Conservation (phyloP, 2,329 filamentous ascomycete species). For the Pseudogymnoascus sp. region DNA sequence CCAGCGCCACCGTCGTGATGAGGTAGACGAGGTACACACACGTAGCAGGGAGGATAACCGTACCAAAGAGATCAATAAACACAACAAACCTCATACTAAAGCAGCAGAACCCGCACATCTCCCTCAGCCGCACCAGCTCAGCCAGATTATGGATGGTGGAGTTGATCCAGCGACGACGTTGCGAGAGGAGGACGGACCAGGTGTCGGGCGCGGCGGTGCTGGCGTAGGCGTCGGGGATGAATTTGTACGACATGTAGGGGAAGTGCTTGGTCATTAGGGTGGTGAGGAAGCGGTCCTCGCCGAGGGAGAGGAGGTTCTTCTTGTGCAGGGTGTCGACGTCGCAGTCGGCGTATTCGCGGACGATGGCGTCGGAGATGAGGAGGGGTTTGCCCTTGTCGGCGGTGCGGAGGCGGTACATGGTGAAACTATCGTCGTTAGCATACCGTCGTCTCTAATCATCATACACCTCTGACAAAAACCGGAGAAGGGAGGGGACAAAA, state of each 20-base stretch:
- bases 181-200: slow-evolving; percentile 90
- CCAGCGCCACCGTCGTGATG: slow-evolving; percentile 64
- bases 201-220: slow-evolving; percentile 97
- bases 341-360: slow-evolving; percentile 81
- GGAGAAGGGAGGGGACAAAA: no score
- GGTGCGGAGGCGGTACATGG: slow-evolving; percentile 94
- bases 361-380: slow-evolving; percentile 83
- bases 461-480: not conserved
- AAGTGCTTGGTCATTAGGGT: slow-evolving; percentile 98
- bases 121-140: slow-evolving; percentile 84
- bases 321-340: slow-evolving; percentile 90
- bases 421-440: slow-evolving; percentile 63
- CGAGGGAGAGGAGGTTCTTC: slow-evolving; percentile 85
- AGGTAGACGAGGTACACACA: slow-evolving; percentile 86
- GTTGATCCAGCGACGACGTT: slow-evolving; percentile 99
- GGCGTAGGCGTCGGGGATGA: slow-evolving; percentile 82
- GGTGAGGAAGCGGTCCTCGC: slow-evolving; percentile 94
- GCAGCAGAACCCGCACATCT: slow-evolving; percentile 98
- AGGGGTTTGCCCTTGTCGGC: slow-evolving; percentile 90
- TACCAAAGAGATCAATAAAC: slow-evolving; percentile 87
- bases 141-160: slow-evolving; percentile 97
- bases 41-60: slow-evolving; percentile 84
- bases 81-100: slow-evolving; percentile 99
- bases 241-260: slow-evolving; percentile 91
- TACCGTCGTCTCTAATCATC: not conserved